Conservation (phyloP, 805 yeast species). For the Candida odintsovae region DNA sequence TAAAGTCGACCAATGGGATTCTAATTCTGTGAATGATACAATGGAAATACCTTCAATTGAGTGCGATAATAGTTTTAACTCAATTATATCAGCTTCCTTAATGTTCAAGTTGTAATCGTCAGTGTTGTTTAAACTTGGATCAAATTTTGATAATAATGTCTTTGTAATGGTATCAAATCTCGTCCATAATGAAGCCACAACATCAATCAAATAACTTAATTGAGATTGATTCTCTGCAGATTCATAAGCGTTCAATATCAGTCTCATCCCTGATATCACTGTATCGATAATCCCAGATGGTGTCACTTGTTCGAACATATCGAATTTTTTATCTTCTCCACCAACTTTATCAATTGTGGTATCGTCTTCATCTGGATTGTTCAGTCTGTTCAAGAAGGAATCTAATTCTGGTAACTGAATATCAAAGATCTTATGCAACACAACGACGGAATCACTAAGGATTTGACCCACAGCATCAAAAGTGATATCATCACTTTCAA, state of each 20-base stretch:
- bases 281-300: conserved; percentile 19
- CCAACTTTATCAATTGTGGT: conserved; percentile 11
- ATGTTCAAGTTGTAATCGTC: conserved; percentile 7
- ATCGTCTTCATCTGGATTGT: conserved; percentile 12
- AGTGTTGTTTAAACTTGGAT: neutral
- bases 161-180: neutral
- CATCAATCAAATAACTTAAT: conserved; percentile 2
- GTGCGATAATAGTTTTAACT: conserved; percentile 8
- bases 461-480: conserved; percentile 11
- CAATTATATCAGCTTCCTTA: conserved; percentile 8
- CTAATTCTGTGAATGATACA: conserved; percentile 2
- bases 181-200: neutral
- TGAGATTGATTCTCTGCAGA: conserved; percentile 7
- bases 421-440: conserved; percentile 10
- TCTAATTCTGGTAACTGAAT: conserved; percentile 17
- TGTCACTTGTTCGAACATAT: conserved; percentile 21
- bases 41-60: conserved; percentile 9
- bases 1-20: conserved; percentile 8
- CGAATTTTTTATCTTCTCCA: conserved; percentile 11
- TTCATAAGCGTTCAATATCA: conserved; percentile 11
- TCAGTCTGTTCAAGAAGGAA: conserved; percentile 11
- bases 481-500: conserved; percentile 4
- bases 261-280: conserved; percentile 7
- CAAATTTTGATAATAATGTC: conserved; percentile 5
- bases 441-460: conserved; percentile 2